These are phyloP conservation scores for Aspergillus pseudoviridinutans DNA, from an alignment of 2,329 filamentous ascomycete genomes.

Conservation along the genomic window DNA sequence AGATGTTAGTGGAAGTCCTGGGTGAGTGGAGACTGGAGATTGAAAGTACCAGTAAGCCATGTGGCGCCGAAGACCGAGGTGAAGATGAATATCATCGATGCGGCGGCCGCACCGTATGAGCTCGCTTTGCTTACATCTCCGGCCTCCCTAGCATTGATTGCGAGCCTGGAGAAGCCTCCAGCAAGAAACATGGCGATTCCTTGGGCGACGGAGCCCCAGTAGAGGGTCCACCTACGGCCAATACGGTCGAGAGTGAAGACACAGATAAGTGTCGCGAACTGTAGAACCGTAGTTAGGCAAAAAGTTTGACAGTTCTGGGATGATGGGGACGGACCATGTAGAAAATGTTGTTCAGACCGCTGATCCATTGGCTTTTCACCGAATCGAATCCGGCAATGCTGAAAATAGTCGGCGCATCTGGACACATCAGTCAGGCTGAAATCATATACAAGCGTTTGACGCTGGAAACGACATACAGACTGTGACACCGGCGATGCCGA, in stretches of 20 bases:
- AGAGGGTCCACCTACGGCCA: slow-evolving; percentile 64
- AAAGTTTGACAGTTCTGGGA: neutral
- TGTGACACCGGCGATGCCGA: slow-evolving; percentile 66
- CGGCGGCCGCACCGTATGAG: slow-evolving; percentile 60
- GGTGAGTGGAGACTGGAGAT: slow-evolving; percentile 53
- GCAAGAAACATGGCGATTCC: slow-evolving; percentile 65
- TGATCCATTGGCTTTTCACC: slow-evolving; percentile 60
- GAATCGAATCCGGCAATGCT: slow-evolving; percentile 63
- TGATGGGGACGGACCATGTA: slow-evolving; percentile 45
- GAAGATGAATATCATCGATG: slow-evolving; percentile 68
- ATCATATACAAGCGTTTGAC: neutral
- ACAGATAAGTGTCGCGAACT: slow-evolving; percentile 64
- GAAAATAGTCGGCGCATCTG: slow-evolving; percentile 55
- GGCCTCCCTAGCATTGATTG: slow-evolving; percentile 46
- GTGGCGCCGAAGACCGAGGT: slow-evolving; percentile 63
- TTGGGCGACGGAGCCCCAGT: slow-evolving; percentile 63
- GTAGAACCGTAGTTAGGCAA: neutral
- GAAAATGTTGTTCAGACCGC: slow-evolving; percentile 54
- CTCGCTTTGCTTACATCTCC: slow-evolving; percentile 46
- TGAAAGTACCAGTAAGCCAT: slow-evolving; percentile 46
- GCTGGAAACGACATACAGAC: slow-evolving; percentile 42
- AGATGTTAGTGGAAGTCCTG: slow-evolving; percentile 51
- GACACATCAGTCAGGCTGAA: neutral
- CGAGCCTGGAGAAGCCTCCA: slow-evolving; percentile 58
- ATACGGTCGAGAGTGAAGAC: slow-evolving; percentile 68